A percentile compares a stretch with the other conserved stretches of the same genome.
These are phyloP conservation scores for Solanum sitiens DNA, from an alignment of 257 asterid genomes.

Conservation along the genomic window DNA sequence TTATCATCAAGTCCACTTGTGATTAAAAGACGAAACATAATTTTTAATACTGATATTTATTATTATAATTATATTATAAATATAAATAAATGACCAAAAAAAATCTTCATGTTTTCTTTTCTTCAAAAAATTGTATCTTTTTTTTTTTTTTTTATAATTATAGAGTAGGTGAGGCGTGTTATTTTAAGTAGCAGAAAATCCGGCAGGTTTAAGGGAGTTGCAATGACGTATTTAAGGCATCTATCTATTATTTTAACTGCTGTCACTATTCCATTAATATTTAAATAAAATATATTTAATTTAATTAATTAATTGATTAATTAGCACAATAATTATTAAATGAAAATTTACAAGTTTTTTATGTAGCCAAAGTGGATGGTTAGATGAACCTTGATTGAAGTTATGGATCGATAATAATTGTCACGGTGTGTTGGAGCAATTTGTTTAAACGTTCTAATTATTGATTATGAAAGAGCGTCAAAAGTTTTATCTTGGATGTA, in stretches of 20 bases:
- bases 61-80: no score
- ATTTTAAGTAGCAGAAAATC: constrained; percentile 3
- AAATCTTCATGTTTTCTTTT: neutral
- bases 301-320: neutral
- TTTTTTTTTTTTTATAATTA: neutral
- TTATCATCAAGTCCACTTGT: neutral
- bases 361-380: no score
- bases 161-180: neutral
- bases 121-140: neutral
- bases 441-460: no score
- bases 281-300: neutral
- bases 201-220: constrained; percentile 7
- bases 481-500: no score
- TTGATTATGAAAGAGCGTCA: no score
- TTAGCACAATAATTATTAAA: neutral
- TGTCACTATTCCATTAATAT: neutral
- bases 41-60: neutral
- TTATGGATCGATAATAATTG: no score
- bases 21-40: neutral
- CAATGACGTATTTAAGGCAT: neutral
- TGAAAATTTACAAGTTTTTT: neutral
- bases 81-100: neutral
- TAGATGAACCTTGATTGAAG: no score
- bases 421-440: no score
- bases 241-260: neutral